These are phyloP conservation scores for Aspergillus novoparasiticus DNA, from an alignment of 2,329 filamentous ascomycete species.

Conservation along the genomic window DNA sequence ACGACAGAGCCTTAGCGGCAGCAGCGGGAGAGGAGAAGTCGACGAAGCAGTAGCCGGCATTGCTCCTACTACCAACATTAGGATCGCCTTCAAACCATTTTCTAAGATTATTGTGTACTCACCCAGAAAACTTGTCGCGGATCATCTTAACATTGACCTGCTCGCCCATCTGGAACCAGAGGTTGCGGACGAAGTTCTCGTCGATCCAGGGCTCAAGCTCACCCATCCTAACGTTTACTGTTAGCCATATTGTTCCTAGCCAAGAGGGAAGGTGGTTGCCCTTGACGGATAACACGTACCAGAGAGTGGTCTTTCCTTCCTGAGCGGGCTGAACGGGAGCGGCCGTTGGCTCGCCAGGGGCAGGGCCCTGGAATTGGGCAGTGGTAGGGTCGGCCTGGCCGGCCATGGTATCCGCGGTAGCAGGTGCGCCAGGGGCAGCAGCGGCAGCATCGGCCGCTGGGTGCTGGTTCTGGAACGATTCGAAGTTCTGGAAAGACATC, in stretches of 20 bases:
- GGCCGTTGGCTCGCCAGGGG: conserved; percentile 44
- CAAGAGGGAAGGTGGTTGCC: too few species aligned
- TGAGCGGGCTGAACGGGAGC: conserved; percentile 52
- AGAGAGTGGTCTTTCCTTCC: conserved; percentile 60
- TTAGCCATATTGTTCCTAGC: conserved; percentile 4
- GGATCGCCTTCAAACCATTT: conserved; percentile 27
- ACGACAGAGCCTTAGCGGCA: conserved; percentile 83
- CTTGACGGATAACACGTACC: conserved; percentile 42
- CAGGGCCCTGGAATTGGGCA: conserved; percentile 53
- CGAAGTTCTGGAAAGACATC: conserved; percentile 70
- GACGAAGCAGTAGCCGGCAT: conserved; percentile 98
- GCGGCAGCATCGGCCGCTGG: conserved; percentile 57
- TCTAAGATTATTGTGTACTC: conserved; percentile 39
- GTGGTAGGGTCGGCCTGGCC: conserved; percentile 60
- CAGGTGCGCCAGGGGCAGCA: conserved; percentile 48
- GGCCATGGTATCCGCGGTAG: conserved; percentile 57
- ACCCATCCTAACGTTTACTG: conserved; percentile 76
- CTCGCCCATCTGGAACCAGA: conserved; percentile 92
- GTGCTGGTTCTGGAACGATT: conserved; percentile 64
- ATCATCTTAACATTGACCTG: conserved; percentile 99
- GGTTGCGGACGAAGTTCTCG: conserved; percentile 95
- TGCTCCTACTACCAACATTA: conserved; percentile 64
- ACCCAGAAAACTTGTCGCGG: conserved; percentile 98
- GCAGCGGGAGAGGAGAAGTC: conserved; percentile 83
- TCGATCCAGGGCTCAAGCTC: conserved; percentile 99